A percentile compares a stretch with the other conserved stretches of the same genome.
Evolutionary conservation across 805 yeast species (phyloP).

Genomic region (Cyberlindnera veronae): DNA sequence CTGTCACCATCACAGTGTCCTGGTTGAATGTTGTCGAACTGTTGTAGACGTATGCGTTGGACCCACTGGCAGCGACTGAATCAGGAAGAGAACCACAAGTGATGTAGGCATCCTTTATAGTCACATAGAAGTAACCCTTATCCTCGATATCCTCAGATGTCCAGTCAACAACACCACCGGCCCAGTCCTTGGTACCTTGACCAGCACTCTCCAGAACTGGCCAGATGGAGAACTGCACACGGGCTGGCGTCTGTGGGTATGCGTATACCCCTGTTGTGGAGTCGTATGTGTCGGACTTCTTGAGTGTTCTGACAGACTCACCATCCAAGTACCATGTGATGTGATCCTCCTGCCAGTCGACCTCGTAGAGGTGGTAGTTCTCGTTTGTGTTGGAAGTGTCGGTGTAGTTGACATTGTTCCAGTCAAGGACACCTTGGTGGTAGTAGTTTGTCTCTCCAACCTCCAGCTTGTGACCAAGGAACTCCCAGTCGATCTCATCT

Average conservation of each 20-base stretch:
- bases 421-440: constrained; percentile 68
- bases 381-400: constrained; percentile 50
- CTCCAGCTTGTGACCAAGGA: constrained; percentile 68
- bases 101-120: constrained; percentile 55
- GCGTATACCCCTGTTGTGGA: constrained; percentile 54
- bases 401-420: constrained; percentile 50
- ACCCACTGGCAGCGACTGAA: constrained; percentile 39
- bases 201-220: constrained; percentile 64
- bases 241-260: constrained; percentile 73
- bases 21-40: constrained; percentile 43
- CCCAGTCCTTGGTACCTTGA: constrained; percentile 72
- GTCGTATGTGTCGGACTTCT: constrained; percentile 58
- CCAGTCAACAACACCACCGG: constrained; percentile 90
- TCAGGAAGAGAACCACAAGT: constrained; percentile 72
- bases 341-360: constrained; percentile 79
- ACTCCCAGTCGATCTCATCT: constrained; percentile 90
- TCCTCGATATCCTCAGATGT: constrained; percentile 62
- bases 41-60: constrained; percentile 52
- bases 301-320: constrained; percentile 57
- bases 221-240: constrained; percentile 73
- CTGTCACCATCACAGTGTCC: constrained; percentile 55
- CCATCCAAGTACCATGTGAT: constrained; percentile 77
- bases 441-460: constrained; percentile 77
- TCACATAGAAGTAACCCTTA: constrained; percentile 77
- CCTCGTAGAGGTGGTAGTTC: constrained; percentile 67